These are phyloP conservation scores for Ophiostoma quercus DNA, from an alignment of 2,329 filamentous ascomycete genomes.

Conservation along the genomic window DNA sequence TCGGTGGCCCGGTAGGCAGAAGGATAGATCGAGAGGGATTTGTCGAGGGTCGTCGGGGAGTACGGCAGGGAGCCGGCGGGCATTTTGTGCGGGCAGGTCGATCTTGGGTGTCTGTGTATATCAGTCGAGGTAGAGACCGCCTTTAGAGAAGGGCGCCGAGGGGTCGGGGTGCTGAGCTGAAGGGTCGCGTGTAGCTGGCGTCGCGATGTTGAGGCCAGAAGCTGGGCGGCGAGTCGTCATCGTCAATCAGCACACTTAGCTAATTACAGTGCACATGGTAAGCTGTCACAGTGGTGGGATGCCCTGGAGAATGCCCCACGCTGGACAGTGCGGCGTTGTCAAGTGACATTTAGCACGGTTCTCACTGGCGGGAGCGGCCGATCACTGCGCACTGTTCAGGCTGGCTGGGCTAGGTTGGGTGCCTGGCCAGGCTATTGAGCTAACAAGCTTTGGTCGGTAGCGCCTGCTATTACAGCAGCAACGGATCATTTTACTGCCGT, in stretches of 20 bases:
- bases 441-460: background rate
- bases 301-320: conserved; percentile 19
- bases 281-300: conserved; percentile 15
- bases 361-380: conserved; percentile 3
- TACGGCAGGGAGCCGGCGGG: conserved; percentile 3
- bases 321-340: conserved; percentile 18
- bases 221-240: conserved; percentile 15
- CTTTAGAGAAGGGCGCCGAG: background rate
- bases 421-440: background rate
- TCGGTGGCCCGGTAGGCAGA: conserved; percentile 13
- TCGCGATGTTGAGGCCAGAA: conserved; percentile 16
- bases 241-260: background rate
- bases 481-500: conserved; percentile 21
- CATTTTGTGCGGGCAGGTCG: conserved; percentile 13
- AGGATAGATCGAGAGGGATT: conserved; percentile 8
- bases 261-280: background rate
- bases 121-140: background rate
- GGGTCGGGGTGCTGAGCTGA: background rate
- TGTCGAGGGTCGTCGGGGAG: conserved; percentile 8
- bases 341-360: conserved; percentile 13
- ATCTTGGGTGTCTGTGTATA: background rate
- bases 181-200: conserved; percentile 17
- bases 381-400: background rate
- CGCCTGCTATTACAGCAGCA: conserved; percentile 12
- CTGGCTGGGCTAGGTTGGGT: background rate